phyloP scores from a whole-genome alignment of 305 asterid genomes.

The Fraxinus xanthoxyloides region DNA sequence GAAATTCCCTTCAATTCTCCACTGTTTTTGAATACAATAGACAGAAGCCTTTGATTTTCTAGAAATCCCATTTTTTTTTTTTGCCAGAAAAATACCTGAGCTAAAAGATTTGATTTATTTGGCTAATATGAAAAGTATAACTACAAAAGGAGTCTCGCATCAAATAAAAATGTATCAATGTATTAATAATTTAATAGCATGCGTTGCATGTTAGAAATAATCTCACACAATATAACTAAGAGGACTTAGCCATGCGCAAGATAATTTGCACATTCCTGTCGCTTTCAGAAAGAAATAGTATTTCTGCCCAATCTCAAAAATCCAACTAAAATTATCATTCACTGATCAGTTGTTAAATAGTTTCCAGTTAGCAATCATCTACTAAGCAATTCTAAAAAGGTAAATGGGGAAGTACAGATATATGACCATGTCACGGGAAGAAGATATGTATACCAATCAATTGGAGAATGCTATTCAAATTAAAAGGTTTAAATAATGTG shows the following conservation, averaged over 20 bases:
- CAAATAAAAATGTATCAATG: background rate
- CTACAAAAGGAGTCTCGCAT: background rate
- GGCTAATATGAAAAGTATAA: background rate
- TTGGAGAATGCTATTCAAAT: background rate
- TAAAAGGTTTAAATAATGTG: background rate
- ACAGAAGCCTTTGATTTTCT: background rate
- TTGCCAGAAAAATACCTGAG: background rate
- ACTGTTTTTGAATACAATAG: background rate
- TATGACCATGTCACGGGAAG: background rate
- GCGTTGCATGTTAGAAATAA: background rate
- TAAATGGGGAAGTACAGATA: background rate
- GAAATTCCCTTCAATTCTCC: background rate
- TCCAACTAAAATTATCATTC: background rate
- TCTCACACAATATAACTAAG: background rate
- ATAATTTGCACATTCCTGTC: constrained; percentile 3
- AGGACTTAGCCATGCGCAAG: background rate
- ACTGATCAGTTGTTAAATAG: background rate
- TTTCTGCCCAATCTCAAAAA: background rate
- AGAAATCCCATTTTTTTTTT: background rate
- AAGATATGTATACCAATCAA: background rate
- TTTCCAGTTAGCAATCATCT: background rate
- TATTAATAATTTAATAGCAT: background rate
- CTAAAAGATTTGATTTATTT: background rate
- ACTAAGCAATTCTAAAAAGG: background rate
- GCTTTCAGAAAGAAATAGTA: background rate